Conservation (phyloP, 768 basidiomycete genomes). For the Tulasnella sp. region DNA sequence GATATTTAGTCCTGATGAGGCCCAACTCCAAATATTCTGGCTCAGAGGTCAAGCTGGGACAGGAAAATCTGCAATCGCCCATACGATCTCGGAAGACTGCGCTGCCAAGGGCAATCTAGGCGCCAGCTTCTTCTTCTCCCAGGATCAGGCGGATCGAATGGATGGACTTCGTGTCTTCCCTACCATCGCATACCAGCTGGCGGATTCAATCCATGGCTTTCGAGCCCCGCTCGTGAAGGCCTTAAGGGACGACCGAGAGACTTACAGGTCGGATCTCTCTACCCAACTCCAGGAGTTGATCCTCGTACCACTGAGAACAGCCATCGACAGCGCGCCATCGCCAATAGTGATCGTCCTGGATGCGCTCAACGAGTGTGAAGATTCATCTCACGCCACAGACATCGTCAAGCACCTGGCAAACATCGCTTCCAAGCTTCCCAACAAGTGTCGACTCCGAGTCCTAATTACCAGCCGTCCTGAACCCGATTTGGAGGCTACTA, state of each 20-base stretch:
- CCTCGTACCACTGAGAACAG: slow-evolving; percentile 6
- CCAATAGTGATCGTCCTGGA: slow-evolving; percentile 30
- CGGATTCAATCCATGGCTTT: slow-evolving; percentile 17
- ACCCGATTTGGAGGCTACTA: too few relatives aligned
- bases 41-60: slow-evolving; percentile 30
- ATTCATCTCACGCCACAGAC: background rate
- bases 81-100: slow-evolving; percentile 26
- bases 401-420: slow-evolving; percentile 24
- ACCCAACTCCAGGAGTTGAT: slow-evolving; percentile 21
- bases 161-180: slow-evolving; percentile 24
- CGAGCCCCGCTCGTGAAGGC: slow-evolving; percentile 6
- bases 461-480: slow-evolving; percentile 29
- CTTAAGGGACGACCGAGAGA: slow-evolving; percentile 4
- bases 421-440: slow-evolving; percentile 21
- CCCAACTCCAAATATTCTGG: slow-evolving; percentile 22
- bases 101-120: slow-evolving; percentile 24
- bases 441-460: slow-evolving; percentile 23
- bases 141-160: slow-evolving; percentile 19
- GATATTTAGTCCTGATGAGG: background rate
- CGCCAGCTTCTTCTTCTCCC: slow-evolving; percentile 30
- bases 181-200: slow-evolving; percentile 29
- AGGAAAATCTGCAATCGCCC: slow-evolving; percentile 34
- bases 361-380: slow-evolving; percentile 30
- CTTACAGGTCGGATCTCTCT: slow-evolving; percentile 18
- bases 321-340: background rate